These are phyloP conservation scores for Malassezia yamatoensis DNA, from an alignment of 1,284 basidiomycete genomes.

Conservation along the genomic window DNA sequence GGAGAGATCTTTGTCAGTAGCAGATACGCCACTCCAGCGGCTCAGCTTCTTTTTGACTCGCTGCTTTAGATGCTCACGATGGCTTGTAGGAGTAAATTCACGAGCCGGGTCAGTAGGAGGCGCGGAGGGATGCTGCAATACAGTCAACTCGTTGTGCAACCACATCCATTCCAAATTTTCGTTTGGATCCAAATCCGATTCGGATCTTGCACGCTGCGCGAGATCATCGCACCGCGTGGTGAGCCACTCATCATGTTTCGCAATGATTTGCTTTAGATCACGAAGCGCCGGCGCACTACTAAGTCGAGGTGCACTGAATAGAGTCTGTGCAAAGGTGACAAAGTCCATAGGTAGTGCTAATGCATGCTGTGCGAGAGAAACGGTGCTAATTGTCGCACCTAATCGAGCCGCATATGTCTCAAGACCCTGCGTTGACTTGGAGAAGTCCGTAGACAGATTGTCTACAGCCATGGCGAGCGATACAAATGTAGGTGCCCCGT, in stretches of 20 bases:
- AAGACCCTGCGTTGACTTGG: not conserved
- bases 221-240: slow-evolving; percentile 6
- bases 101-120: not conserved
- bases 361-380: slow-evolving; percentile 8
- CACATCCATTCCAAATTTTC: slow-evolving; percentile 1
- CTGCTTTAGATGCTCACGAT: slow-evolving; percentile 13
- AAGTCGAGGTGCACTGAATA: slow-evolving; percentile 16
- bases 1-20: slow-evolving; percentile 11
- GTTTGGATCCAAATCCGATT: not conserved
- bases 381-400: not conserved
- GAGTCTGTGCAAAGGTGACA: slow-evolving; percentile 15
- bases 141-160: slow-evolving; percentile 6
- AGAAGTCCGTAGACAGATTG: not conserved
- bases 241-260: slow-evolving; percentile 14
- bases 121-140: slow-evolving; percentile 1
- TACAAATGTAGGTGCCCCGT: slow-evolving; percentile 1
- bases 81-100: not conserved
- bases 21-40: slow-evolving; percentile 8
- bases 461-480: slow-evolving; percentile 1
- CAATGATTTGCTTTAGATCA: slow-evolving; percentile 14
- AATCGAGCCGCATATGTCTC: not conserved
- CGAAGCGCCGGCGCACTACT: slow-evolving; percentile 17
- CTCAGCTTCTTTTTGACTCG: slow-evolving; percentile 10
- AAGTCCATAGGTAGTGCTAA: slow-evolving; percentile 14
- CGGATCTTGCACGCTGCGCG: not conserved